Base-by-base conservation (phyloP, 2,329 filamentous ascomycete genomes). In the Aspergillus tanneri region DNA sequence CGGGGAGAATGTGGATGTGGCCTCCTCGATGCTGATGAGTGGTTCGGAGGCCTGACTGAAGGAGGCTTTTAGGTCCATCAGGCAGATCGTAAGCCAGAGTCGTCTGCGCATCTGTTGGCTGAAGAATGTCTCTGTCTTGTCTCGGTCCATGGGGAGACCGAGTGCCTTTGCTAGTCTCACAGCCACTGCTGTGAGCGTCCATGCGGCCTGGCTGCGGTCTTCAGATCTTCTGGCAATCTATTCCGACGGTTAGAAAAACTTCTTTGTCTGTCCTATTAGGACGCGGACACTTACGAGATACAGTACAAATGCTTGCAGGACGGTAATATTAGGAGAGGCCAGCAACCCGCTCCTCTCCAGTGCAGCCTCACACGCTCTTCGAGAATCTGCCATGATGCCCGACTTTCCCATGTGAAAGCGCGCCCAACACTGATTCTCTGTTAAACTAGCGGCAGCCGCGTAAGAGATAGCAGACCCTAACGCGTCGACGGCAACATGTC, bases 101-200 rank as follows among this genome's bases (percentile, higher is more conserved):
- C 46, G 46, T 18, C 14, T 36, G 8, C 46, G 39, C 40, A 37
- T 43, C 25, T 48, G 46, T 25, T 48, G 46, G n/a, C 6, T n/a
- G 24, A 48, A 48, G 40, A 48, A 48, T 14, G 65, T 53, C 6
- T 63, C 62, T 25, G 7, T n/a, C 28, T 58, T 27, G 18, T n/a
- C 46, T 23, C 56, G 34, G 6, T 50, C 38, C 7, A 49, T 2
- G 30, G 62, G 49, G 9, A 65, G 47, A 12, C 50, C 54, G 0
- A 68, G 48, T 10, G 49, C 56, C 16, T 58, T 56, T 2, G 60
- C 61, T n/a, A 67, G 52, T 14, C 64, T 54, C 1, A 68, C 61
- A 7, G 59, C 62, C 24, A 63, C 45, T 1, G 64, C 55, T 2
- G 64, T 22, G 25, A 68, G 49, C 3, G 63, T 63, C 64, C 64